Evolutionary conservation across 768 basidiomycete genomes (phyloP), one percentile per base, ranked within the genome.

Genomic region (Boletus rubropictus): DNA sequence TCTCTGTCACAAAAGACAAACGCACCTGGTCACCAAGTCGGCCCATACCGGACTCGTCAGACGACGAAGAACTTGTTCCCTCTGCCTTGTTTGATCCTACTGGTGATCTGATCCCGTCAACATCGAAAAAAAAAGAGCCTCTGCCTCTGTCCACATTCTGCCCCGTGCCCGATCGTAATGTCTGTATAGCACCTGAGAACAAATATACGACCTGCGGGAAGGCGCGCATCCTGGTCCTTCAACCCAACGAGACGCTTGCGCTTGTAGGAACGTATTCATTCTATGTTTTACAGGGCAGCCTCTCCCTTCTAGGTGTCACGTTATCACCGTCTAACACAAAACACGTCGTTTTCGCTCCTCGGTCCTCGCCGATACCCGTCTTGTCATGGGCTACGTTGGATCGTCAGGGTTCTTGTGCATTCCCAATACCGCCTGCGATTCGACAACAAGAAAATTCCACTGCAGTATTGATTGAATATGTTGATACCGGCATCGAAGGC

Each of bases 281-380:
- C 14, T 72, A 73, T 0, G 75, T 92, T 21, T 59, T 93, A 4
- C 78, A 72, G 41, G 86, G 88, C 1, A 66, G 75, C 14, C 51
- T 93, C 42, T 66, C 70, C 3, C 39, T 91, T 1, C 70, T 73
- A n/a, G 87, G 86, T 3, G 72, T 77, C 10, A 68, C 65, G 1
- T 58, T 87, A 7, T 39, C 48, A 1, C 56, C 79, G 7, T 78
- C 78, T 1, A 37, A 55, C 2, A 58, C 45, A 3, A 47, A 55
- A 5, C 72, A 89, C 53, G 67, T 65, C 11, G 70, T 94, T 22
- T 94, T 81, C 58, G 86, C 89, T 0, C 89, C 92, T 0, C 74
- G 79, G 3, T 88, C 83, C 0, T 80, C 88, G n/a, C 88, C 90
- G 0, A 60, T 93, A 5, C 88, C 90, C 0, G 60, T 72, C 65